These are phyloP conservation scores for Steccherinum ochraceum DNA, from an alignment of 768 basidiomycete genomes.

Conservation along the genomic window DNA sequence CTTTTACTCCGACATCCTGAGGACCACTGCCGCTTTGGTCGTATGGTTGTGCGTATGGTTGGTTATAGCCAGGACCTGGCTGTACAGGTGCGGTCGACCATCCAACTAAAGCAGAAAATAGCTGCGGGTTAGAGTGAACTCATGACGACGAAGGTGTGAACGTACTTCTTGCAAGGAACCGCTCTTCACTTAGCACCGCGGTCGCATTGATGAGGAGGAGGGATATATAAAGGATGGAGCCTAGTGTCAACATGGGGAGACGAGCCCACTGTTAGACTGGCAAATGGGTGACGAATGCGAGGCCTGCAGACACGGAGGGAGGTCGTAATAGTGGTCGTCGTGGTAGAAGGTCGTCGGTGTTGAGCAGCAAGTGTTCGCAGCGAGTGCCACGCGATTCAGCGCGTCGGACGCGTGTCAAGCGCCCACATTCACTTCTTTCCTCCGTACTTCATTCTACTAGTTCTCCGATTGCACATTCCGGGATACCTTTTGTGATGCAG, in stretches of 20 bases:
- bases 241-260: conserved; percentile 48
- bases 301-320: conserved; percentile 5
- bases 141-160: conserved; percentile 15
- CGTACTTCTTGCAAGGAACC: conserved; percentile 90
- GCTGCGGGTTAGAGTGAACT: conserved; percentile 13
- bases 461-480: no score
- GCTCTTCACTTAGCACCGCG: conserved; percentile 92
- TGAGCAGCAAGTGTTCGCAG: neutral
- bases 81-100: conserved; percentile 73
- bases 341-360: neutral
- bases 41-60: conserved; percentile 64
- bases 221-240: conserved; percentile 76
- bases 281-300: no score
- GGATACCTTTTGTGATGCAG: no score
- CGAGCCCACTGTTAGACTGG: neutral
- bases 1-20: conserved; percentile 69
- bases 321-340: conserved; percentile 11
- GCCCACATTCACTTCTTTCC: no score
- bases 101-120: conserved; percentile 62
- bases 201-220: conserved; percentile 91
- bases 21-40: conserved; percentile 52
- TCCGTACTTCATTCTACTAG: no score
- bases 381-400: neutral
- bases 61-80: conserved; percentile 50
- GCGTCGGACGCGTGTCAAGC: neutral